Evolutionary conservation across 2,329 filamentous ascomycete species (phyloP).

Genomic region (Aquanectria penicillioides): DNA sequence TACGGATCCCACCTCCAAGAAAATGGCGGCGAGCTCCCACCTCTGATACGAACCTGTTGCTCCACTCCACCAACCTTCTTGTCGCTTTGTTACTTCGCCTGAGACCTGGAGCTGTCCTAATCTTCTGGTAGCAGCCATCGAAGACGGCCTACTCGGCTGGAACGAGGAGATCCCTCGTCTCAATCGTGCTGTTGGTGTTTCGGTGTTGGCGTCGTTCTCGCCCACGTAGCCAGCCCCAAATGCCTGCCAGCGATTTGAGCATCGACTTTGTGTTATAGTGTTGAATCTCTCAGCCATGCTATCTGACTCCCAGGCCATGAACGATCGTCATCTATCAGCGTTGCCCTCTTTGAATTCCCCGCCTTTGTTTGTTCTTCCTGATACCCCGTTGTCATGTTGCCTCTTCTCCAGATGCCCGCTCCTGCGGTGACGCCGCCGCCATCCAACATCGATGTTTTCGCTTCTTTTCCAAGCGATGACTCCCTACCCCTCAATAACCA

Average conservation of each 20-base stretch:
- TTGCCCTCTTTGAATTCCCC: slow-evolving; percentile 41
- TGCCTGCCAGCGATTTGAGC: slow-evolving; percentile 48
- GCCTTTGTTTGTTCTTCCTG: slow-evolving; percentile 37
- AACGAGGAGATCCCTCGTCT: slow-evolving; percentile 17
- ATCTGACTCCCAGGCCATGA: slow-evolving; percentile 57
- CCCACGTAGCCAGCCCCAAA: slow-evolving; percentile 47
- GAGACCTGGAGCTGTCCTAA: slow-evolving; percentile 9
- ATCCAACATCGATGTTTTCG: slow-evolving; percentile 51
- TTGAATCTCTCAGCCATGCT: slow-evolving; percentile 43
- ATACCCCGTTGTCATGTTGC: slow-evolving; percentile 55
- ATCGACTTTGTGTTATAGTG: slow-evolving; percentile 29
- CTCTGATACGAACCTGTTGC: slow-evolving; percentile 21
- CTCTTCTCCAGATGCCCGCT: slow-evolving; percentile 62
- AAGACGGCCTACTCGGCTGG: slow-evolving; percentile 11
- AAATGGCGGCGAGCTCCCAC: slow-evolving; percentile 22
- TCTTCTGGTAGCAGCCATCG: neutral
- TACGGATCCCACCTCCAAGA: slow-evolving; percentile 23
- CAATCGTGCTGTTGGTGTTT: slow-evolving; percentile 20
- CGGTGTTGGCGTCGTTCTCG: slow-evolving; percentile 38
- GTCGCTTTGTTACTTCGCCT: slow-evolving; percentile 17
- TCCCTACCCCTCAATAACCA: slow-evolving; percentile 25
- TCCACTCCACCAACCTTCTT: slow-evolving; percentile 19
- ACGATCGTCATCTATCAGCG: slow-evolving; percentile 42
- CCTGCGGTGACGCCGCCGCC: slow-evolving; percentile 58
- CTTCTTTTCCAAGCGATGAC: slow-evolving; percentile 32